Percentiles rank a stretch among this genome's conserved stretches.
Conservation (phyloP, 345 rosid genomes). For the Raphanus sativus region DNA sequence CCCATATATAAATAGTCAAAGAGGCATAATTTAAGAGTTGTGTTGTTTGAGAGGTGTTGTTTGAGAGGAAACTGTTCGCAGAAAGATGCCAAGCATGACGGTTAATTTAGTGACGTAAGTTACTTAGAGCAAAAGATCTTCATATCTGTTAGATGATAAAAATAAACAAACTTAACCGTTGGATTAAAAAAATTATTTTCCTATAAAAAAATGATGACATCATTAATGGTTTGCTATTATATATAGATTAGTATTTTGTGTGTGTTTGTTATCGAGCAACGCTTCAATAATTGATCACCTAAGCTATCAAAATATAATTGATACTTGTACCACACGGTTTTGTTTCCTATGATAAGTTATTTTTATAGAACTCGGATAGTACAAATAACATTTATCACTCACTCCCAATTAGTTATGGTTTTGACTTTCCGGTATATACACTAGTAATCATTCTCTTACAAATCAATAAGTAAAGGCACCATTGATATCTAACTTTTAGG, state of each 20-base stretch:
- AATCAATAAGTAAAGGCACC: neutral
- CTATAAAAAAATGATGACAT: too few relatives aligned
- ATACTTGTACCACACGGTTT: conserved; percentile 34
- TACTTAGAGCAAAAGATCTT: too few relatives aligned
- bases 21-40: too few relatives aligned
- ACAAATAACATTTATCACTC: neutral
- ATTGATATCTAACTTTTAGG: neutral
- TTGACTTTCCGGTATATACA: neutral
- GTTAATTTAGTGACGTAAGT: too few relatives aligned
- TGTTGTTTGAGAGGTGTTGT: too few relatives aligned
- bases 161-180: too few relatives aligned
- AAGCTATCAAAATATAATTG: conserved; percentile 23
- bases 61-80: too few relatives aligned
- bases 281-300: conserved; percentile 27
- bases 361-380: conserved; percentile 4
- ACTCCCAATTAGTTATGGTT: neutral
- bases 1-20: too few relatives aligned
- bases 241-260: conserved; percentile 11
- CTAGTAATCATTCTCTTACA: neutral
- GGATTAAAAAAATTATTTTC: too few relatives aligned
- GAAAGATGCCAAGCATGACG: too few relatives aligned
- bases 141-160: too few relatives aligned
- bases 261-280: conserved; percentile 16
- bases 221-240: too few relatives aligned
- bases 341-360: conserved; percentile 5